Evolutionary conservation across 768 basidiomycete species (phyloP), one percentile per base, ranked within the genome.

Genomic region (Panaeolus papilionaceus): DNA sequence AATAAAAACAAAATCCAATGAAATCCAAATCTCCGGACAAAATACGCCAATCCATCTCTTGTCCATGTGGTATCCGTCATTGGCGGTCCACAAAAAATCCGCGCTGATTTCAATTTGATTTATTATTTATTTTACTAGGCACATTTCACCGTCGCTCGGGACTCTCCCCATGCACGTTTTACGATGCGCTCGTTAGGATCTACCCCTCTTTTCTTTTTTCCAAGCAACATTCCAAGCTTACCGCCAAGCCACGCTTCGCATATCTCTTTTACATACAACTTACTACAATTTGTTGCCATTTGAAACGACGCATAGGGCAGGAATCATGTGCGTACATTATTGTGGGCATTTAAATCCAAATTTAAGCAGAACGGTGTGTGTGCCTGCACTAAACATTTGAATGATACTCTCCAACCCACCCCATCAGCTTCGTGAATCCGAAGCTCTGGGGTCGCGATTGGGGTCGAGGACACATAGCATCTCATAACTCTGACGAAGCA

Each of bases 311-410:
- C 26, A 51, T 20, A 51, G 47, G 47, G n/a, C 23, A 37, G 54
- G 54, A 58, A 58, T 58, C 54, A 58, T 33, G 28, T 58, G 54
- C 28, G 14, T 37, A 12, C 16, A 26, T 26, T 16, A 10, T 37
- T 58, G 54, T 58, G 54, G 54, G 54, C 54, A 58, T 58, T 58
- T 58, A 58, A 58, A 58, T 58, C 54, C 54, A 58, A 58, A 58
- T 58, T 58, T 4, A 58, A 58, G 54, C 28, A 58, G 33, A 47
- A 58, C 8, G 54, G 16, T 58, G 54, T 33, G 14, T 12, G 14
- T 12, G 54, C 14, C 14, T 58, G 54, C 26, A 8, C 47, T 51
- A 51, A 51, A 51, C 47, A 51, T 26, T 51, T 51, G 47, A 20
- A 51, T 51, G 47, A 51, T 51, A 4, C 20, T 26, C 20, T 26